Evolutionary conservation across 129 eudicot species (phyloP).

Genomic region (Artemisia annua): DNA sequence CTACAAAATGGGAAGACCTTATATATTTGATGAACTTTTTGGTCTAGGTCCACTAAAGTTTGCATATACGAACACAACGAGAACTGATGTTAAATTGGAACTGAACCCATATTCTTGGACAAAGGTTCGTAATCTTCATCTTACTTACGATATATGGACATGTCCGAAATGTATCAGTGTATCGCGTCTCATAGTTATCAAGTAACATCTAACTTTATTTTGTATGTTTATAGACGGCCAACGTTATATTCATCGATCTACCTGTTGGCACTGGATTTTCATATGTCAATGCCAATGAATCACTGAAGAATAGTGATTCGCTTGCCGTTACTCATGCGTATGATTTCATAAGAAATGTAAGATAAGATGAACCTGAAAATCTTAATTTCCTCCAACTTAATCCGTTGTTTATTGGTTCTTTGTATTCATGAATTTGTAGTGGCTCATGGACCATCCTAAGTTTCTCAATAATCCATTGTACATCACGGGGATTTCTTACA

Average conservation of each 20-base stretch:
- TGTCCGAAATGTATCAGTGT: slow-evolving; percentile 1
- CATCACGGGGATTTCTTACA: too few species aligned
- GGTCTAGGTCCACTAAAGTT: slow-evolving; percentile 29
- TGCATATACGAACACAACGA: slow-evolving; percentile 16
- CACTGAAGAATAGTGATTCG: slow-evolving; percentile 13
- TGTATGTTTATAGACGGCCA: slow-evolving; percentile 27
- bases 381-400: too few species aligned
- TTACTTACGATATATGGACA: background rate
- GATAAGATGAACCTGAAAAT: too few species aligned
- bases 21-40: background rate
- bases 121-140: slow-evolving; percentile 14
- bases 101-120: slow-evolving; percentile 43
- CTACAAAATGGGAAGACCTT: too few species aligned
- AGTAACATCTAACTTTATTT: background rate
- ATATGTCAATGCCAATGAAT: slow-evolving; percentile 26
- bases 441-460: too few species aligned
- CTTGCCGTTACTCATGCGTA: slow-evolving; percentile 25
- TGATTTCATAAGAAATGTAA: too few species aligned
- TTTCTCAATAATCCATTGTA: too few species aligned
- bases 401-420: too few species aligned
- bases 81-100: slow-evolving; percentile 32
- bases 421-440: too few species aligned
- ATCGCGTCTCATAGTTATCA: background rate
- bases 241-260: slow-evolving; percentile 33
- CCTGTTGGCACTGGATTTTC: slow-evolving; percentile 44